Evolutionary conservation across 176 grass and related monocot genomes (phyloP).

Genomic region (Phoenix dactylifera): DNA sequence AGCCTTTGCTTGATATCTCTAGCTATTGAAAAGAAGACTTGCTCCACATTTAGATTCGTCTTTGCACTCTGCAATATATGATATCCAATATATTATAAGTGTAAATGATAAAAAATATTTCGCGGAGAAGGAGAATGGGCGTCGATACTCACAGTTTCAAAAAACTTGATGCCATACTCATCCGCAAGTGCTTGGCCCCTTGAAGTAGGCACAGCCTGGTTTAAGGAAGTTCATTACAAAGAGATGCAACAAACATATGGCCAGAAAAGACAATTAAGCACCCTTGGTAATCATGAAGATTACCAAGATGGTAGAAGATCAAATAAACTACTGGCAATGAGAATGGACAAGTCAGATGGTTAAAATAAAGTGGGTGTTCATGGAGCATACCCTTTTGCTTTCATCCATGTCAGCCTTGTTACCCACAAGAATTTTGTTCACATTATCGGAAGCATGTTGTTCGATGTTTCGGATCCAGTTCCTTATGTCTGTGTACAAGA

Average conservation of each 20-base stretch:
- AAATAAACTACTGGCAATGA: neutral
- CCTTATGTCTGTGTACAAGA: conserved; percentile 28
- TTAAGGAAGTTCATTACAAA: neutral
- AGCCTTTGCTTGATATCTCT: conserved; percentile 48
- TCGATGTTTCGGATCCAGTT: conserved; percentile 52
- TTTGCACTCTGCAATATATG: conserved; percentile 31
- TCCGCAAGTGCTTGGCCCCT: conserved; percentile 47
- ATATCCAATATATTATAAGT: neutral
- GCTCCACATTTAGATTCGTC: conserved; percentile 49
- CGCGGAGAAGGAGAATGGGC: neutral
- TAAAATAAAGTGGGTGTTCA: neutral
- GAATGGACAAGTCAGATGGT: neutral
- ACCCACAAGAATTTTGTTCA: conserved; percentile 57
- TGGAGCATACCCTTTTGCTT: conserved; percentile 45
- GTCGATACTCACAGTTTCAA: conserved; percentile 33
- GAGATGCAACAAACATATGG: neutral
- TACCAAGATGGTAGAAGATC: too few relatives aligned
- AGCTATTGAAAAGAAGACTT: conserved; percentile 49
- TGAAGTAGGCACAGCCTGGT: conserved; percentile 36
- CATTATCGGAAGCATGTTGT: conserved; percentile 53
- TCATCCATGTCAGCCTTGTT: conserved; percentile 67
- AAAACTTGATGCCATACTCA: conserved; percentile 46
- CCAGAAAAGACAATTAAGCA: neutral
- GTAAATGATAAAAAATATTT: neutral
- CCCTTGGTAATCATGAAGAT: neutral